Percentiles rank a stretch among this genome's conserved stretches.
Evolutionary conservation across 2,329 filamentous ascomycete genomes (phyloP).

Genomic region (Clonostachys byssicola): DNA sequence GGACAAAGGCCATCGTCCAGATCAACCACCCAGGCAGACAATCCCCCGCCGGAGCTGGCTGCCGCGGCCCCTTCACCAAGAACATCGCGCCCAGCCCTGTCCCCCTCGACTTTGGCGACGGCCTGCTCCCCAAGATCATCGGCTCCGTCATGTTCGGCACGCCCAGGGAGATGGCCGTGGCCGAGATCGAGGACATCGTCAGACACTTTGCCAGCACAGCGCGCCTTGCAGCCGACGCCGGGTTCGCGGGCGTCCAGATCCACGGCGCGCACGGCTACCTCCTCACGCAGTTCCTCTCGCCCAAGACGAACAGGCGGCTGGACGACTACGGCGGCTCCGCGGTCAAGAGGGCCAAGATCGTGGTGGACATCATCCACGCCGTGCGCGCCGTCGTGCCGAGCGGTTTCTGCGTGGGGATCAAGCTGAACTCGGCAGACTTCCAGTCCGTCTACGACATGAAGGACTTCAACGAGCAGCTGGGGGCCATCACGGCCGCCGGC

Average conservation of each 20-base stretch:
- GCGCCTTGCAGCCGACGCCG: slow-evolving; percentile 37
- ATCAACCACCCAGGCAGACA: slow-evolving; percentile 43
- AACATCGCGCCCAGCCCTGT: neutral
- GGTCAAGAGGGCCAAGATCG: slow-evolving; percentile 40
- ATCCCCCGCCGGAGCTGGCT: slow-evolving; percentile 19
- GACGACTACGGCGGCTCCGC: slow-evolving; percentile 52
- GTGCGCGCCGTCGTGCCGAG: slow-evolving; percentile 28
- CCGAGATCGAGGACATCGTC: slow-evolving; percentile 50
- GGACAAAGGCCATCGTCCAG: slow-evolving; percentile 34
- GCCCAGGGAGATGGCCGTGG: slow-evolving; percentile 49
- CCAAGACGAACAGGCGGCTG: slow-evolving; percentile 42
- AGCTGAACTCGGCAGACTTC: slow-evolving; percentile 55
- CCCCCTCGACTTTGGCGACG: neutral
- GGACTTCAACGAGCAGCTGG: slow-evolving; percentile 55
- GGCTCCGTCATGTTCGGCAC: slow-evolving; percentile 39
- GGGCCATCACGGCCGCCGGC: slow-evolving; percentile 37
- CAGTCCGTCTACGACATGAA: slow-evolving; percentile 37
- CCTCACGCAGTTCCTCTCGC: slow-evolving; percentile 49
- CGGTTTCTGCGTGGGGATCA: slow-evolving; percentile 45
- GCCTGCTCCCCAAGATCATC: slow-evolving; percentile 7
- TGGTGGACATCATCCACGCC: slow-evolving; percentile 45
- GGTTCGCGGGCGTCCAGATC: slow-evolving; percentile 38
- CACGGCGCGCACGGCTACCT: slow-evolving; percentile 54
- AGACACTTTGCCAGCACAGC: slow-evolving; percentile 48
- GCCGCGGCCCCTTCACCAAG: neutral